A percentile compares a stretch with the other conserved stretches of the same genome.
Conservation (phyloP, 2,329 filamentous ascomycete genomes). For the Sporothrix brunneoviolacea region DNA sequence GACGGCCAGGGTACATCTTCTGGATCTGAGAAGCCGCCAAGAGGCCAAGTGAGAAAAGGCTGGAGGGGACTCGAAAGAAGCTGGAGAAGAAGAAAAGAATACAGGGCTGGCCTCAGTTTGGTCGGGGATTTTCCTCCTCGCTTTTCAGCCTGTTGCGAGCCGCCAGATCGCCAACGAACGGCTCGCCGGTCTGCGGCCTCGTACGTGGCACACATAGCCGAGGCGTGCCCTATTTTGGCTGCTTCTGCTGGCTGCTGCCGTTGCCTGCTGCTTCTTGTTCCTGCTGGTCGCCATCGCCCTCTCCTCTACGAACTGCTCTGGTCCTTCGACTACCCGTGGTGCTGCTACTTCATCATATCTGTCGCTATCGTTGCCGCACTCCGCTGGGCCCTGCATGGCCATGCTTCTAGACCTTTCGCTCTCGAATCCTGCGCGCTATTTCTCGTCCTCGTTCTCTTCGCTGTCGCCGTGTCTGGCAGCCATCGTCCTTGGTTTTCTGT, state of each 20-base stretch:
- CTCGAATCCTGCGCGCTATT: not conserved
- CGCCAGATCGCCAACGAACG: slow-evolving; percentile 11
- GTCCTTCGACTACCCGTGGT: no score
- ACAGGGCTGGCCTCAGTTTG: not conserved
- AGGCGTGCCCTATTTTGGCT: not conserved
- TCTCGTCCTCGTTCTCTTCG: not conserved
- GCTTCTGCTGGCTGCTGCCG: not conserved
- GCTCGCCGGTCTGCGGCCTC: slow-evolving; percentile 2
- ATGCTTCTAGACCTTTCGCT: not conserved
- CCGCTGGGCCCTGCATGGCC: no score
- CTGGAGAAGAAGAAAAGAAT: not conserved
- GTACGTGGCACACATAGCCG: slow-evolving; percentile 12
- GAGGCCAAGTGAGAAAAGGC: not conserved
- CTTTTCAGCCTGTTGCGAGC: slow-evolving; percentile 11
- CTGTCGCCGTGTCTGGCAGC: not conserved
- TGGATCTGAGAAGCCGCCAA: not conserved
- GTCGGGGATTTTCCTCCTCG: slow-evolving; percentile 1
- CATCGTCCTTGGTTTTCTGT: not conserved
- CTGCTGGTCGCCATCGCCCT: not conserved
- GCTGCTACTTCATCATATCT: no score
- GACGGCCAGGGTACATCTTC: no score
- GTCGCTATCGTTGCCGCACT: no score
- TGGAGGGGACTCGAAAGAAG: not conserved
- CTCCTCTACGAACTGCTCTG: no score
- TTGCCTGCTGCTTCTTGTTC: not conserved